These are phyloP conservation scores for Trametes coccinea DNA, from an alignment of 768 basidiomycete genomes.

Conservation along the genomic window DNA sequence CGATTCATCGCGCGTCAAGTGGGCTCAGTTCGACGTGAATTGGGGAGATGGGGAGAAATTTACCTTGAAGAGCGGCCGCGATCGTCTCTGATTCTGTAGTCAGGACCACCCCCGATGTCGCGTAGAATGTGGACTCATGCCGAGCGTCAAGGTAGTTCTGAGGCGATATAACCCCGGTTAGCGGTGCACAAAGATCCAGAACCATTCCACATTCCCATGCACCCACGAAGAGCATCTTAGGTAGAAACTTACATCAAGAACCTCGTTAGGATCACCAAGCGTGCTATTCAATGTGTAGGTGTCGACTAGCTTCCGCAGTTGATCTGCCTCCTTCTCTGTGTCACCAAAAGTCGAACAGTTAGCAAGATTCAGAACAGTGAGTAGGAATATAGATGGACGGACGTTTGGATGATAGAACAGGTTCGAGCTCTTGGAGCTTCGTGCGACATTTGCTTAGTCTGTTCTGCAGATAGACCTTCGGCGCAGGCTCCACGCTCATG, in stretches of 20 bases:
- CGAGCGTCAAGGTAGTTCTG: constrained; percentile 65
- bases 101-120: constrained; percentile 57
- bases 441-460: constrained; percentile 58
- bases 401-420: constrained; percentile 65
- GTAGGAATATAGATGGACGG: constrained; percentile 28
- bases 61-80: constrained; percentile 61
- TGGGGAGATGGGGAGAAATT: too few relatives aligned
- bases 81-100: constrained; percentile 68
- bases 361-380: background rate
- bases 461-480: constrained; percentile 82
- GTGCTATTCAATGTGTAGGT: constrained; percentile 50
- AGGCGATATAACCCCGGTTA: background rate
- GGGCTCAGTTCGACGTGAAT: too few relatives aligned
- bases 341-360: background rate
- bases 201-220: constrained; percentile 24
- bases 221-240: constrained; percentile 2
- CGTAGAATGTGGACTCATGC: constrained; percentile 57
- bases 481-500: constrained; percentile 64
- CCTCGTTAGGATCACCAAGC: constrained; percentile 54
- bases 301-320: constrained; percentile 46
- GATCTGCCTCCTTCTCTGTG: constrained; percentile 56
- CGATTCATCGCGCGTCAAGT: too few relatives aligned
- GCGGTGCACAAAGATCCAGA: background rate
- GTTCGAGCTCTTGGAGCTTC: constrained; percentile 64
- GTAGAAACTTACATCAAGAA: constrained; percentile 23